Conservation (phyloP, 2,329 filamentous ascomycete species). For the Xylariales sp. region DNA sequence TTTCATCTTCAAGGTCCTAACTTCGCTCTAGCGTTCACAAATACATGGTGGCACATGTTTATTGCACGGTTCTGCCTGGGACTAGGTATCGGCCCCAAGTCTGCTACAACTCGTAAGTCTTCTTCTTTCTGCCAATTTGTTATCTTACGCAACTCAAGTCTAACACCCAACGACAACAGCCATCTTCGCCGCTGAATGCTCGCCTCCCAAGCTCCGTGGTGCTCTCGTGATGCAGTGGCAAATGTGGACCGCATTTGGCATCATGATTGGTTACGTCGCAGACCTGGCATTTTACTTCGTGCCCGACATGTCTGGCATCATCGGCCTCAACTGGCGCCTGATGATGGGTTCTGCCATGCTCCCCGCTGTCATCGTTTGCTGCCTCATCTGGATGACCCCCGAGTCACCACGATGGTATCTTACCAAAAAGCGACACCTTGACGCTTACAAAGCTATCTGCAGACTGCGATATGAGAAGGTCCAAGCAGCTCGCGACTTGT, state of each 20-base stretch:
- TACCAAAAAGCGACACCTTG: slow-evolving; percentile 37
- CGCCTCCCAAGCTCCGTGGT: slow-evolving; percentile 59
- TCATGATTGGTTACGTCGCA: slow-evolving; percentile 54
- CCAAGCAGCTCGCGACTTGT: slow-evolving; percentile 52
- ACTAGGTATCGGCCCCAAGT: slow-evolving; percentile 67
- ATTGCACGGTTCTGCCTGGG: slow-evolving; percentile 66
- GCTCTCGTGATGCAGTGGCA: slow-evolving; percentile 58
- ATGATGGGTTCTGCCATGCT: slow-evolving; percentile 67
- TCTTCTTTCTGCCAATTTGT: background rate
- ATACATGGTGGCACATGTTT: slow-evolving; percentile 61
- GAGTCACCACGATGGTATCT: slow-evolving; percentile 31
- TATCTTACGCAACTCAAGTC: slow-evolving; percentile 5
- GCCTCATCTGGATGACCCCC: slow-evolving; percentile 41
- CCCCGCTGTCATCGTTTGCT: slow-evolving; percentile 53
- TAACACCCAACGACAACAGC: no score
- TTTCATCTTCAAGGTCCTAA: no score
- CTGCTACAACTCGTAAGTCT: slow-evolving; percentile 52
- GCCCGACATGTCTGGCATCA: slow-evolving; percentile 43
- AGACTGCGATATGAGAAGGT: slow-evolving; percentile 45
- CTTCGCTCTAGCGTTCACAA: background rate
- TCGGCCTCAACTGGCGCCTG: slow-evolving; percentile 60
- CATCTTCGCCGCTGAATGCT: slow-evolving; percentile 65
- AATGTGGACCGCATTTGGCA: slow-evolving; percentile 48
- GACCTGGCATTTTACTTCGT: slow-evolving; percentile 59
- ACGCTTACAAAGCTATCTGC: slow-evolving; percentile 43